A percentile compares a stretch with the other conserved stretches of the same genome.
Conservation (phyloP, 1,284 basidiomycete species). For the Tilletia horrida region DNA sequence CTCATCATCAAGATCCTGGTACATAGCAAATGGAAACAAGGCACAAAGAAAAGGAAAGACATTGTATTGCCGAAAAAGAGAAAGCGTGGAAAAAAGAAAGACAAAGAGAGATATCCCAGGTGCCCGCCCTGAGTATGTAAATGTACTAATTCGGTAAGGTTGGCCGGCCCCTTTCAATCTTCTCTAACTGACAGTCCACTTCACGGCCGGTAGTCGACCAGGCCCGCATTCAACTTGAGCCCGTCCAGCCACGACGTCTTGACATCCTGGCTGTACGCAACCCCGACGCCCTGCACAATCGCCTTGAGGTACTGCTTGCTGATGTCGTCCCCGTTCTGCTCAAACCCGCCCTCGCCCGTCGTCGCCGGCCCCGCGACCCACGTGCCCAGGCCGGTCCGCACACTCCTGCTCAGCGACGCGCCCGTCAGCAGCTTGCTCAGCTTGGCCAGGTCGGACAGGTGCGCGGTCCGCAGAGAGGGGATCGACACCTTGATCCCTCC, state of each 20-base stretch:
- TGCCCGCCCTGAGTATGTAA: not conserved
- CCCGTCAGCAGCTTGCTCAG: conserved; percentile 15
- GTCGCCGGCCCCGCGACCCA: conserved; percentile 52
- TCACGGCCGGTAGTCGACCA: conserved; percentile 41
- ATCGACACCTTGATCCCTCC: conserved; percentile 16
- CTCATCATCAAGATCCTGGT: too few relatives aligned
- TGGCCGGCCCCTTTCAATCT: not conserved
- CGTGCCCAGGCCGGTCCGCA: conserved; percentile 40
- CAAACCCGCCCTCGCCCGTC: conserved; percentile 38
- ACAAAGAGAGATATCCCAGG: too few relatives aligned
- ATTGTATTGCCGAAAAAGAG: too few relatives aligned
- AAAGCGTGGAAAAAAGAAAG: too few relatives aligned
- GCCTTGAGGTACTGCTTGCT: conserved; percentile 39
- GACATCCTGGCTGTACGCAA: conserved; percentile 36
- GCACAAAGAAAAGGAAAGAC: too few relatives aligned
- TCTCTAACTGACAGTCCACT: too few relatives aligned
- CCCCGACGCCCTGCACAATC: conserved; percentile 36
- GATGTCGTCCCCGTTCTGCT: conserved; percentile 42
- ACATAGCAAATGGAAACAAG: too few relatives aligned
- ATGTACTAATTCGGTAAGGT: not conserved
- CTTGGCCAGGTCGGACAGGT: conserved; percentile 18
- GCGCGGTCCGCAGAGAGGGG: conserved; percentile 18
- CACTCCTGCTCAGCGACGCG: conserved; percentile 20
- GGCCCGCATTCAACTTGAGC: conserved; percentile 36
- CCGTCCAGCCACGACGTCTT: conserved; percentile 33